Evolutionary conservation across 805 yeast species (phyloP), one percentile per base, ranked within the genome.

Genomic region (Wickerhamiella slavikovae): DNA sequence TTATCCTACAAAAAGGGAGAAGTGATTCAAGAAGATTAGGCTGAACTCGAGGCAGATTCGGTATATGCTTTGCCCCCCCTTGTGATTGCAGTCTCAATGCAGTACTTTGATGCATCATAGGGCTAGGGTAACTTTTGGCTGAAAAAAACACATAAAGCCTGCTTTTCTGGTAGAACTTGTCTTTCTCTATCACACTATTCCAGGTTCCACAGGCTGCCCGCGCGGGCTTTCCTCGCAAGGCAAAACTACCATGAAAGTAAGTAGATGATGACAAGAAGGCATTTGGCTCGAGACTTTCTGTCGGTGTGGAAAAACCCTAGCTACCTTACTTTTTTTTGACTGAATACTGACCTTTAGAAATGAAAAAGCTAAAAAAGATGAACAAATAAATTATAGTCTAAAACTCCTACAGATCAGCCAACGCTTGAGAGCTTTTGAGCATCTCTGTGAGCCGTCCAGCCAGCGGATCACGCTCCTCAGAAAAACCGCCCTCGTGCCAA

Each of bases 251-350:
- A 10, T 6, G 10, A 39, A n/a, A 24, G 51, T 46, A 45, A 43
- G 43, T 44, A 43, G 37, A 68, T 78, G 93, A 78, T 78, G 93
- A 78, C 73, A 58, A 58, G 94, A 82, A 93, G 79, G 94, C 94
- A 82, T 82, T 82, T 82, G 94, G 93, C 94, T 82, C 93, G 92
- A 80, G 93, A 76, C 76, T 52, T 64, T 61, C 55, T 62, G 82
- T 76, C 82, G 83, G 65, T 82, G 94, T 82, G 93, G 94, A 82
- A 78, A 78, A 77, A 78, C 62, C 70, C 93, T 66, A 72, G 94
- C 94, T 82, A 82, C 94, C 94, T 82, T 64, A 68, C n/a, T 52
- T 60, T 57, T 56, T 57, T 59, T 57, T 61, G 66, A 67, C 77
- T 70, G 77, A 71, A 35, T 42, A 36, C 47, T 40, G 42, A 42